Percentiles rank a stretch among this genome's conserved stretches.
Conservation (phyloP, 2,329 filamentous ascomycete genomes). For the Colletotrichum tofieldiae region DNA sequence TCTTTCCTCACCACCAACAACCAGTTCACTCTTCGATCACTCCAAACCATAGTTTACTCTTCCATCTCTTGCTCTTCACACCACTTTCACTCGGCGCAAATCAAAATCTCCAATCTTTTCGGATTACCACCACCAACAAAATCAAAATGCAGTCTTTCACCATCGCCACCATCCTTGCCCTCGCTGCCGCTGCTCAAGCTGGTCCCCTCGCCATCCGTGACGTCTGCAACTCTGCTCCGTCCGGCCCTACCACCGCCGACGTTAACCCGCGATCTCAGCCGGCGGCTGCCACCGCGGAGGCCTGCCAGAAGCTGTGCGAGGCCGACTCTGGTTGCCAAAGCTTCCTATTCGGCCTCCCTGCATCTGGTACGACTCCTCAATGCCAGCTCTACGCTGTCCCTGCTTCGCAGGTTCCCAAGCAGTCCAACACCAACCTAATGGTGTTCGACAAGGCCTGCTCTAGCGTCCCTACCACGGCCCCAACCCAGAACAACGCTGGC, state of each 20-base stretch:
- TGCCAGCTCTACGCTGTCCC: conserved; percentile 36
- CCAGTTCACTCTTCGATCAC: conserved; percentile 4
- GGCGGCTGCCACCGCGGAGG: conserved; percentile 25
- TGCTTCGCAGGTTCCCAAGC: conserved; percentile 24
- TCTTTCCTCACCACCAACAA: background rate
- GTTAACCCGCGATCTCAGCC: conserved; percentile 30
- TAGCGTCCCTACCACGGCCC: conserved; percentile 11
- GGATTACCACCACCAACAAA: conserved; percentile 1
- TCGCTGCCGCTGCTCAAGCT: conserved; percentile 27
- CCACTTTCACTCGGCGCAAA: background rate
- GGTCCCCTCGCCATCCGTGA: conserved; percentile 27
- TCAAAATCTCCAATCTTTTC: background rate
- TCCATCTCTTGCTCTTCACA: too few relatives aligned
- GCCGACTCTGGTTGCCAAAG: conserved; percentile 23
- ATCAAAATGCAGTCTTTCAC: conserved; percentile 33
- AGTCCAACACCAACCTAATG: conserved; percentile 30
- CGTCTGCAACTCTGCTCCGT: conserved; percentile 27
- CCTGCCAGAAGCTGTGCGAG: conserved; percentile 36
- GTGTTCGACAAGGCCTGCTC: conserved; percentile 36
- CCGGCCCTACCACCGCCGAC: conserved; percentile 13
- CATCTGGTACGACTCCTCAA: conserved; percentile 14
- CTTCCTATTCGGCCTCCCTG: conserved; percentile 28
- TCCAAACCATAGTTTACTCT: background rate
- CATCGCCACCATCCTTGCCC: conserved; percentile 18
- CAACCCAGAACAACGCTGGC: too few relatives aligned